Evolutionary conservation across 1,284 basidiomycete species (phyloP), one percentile per base, ranked within the genome.

Genomic region (Malassezia obtusa): DNA sequence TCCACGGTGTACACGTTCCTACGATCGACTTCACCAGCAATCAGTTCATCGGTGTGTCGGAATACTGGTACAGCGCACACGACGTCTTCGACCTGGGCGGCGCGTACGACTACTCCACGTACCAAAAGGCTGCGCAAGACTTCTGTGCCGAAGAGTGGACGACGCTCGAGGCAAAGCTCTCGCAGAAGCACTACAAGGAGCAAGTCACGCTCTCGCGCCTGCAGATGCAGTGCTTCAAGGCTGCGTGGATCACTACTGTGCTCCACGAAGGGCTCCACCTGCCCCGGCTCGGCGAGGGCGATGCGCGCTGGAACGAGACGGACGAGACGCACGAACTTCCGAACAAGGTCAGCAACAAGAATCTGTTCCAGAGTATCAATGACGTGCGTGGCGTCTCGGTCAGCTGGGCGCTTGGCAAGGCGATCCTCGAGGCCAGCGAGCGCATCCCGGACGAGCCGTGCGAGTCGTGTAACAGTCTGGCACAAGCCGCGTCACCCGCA

Each of bases 31-130:
- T 94, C 73, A 82, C 83, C 38, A 84, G 84, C 26, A 87, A 88
- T 19, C 86, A 86, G 58, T 96, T 98, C 71, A 95, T 99, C 62
- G 94, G 94, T 4, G 85, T 98, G 30, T 92, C 89, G 11, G 94
- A 99, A 75, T 99, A 98, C 74, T 99, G 92, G 91, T 98, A 95
- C 77, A 95, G 91, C 25, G 88, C 90, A 6, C 89, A 96, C 66
- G 89, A 96, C 71, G 84, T 96, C 36, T 90, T 96, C 63, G 87
- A 86, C 3, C 80, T 95, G 1, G 92, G 91, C 12, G 94, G 94
- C 1, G 80, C 89, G 7, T 98, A 95, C 77, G 87, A 98, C 74
- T 92, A 88, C 75, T 86, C 89, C 21, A 85, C 91, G 68, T 98
- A 94, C 76, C 92, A 98, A 73, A 84, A 85, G 45, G 87, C 89